Conservation (phyloP, 1,284 basidiomycete species). For the Anthracocystis walkeri region DNA sequence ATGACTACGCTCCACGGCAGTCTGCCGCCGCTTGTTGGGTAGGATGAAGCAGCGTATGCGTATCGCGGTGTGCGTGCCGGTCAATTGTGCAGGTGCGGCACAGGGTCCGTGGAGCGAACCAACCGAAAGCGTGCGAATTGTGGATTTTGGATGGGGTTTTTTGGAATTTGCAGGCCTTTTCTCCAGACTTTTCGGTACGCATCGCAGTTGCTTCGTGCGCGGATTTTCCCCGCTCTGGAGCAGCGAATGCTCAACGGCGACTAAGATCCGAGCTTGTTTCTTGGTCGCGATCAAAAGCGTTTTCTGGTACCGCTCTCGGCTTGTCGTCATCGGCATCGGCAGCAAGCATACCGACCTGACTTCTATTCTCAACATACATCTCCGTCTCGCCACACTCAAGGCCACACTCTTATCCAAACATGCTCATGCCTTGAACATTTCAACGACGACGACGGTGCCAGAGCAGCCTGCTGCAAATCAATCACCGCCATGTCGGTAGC, state of each 20-base stretch:
- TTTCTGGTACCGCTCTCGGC: not conserved
- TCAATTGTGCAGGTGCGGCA: not conserved
- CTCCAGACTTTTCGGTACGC: slow-evolving; percentile 17
- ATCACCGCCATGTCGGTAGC: slow-evolving; percentile 21
- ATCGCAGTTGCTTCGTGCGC: not conserved
- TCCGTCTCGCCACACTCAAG: not conserved
- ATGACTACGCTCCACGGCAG: no score
- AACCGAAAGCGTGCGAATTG: no score
- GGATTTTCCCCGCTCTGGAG: slow-evolving; percentile 7
- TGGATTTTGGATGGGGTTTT: no score
- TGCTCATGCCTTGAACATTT: not conserved
- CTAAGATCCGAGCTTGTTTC: not conserved
- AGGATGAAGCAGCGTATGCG: not conserved
- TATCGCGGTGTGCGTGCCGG: not conserved
- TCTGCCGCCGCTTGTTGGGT: no score
- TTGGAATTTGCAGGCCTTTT: no score
- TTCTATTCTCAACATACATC: not conserved
- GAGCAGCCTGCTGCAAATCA: slow-evolving; percentile 1
- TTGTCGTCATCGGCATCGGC: slow-evolving; percentile 4
- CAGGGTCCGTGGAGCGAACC: not conserved
- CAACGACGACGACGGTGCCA: not conserved
- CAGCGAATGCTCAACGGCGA: not conserved
- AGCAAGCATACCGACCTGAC: not conserved
- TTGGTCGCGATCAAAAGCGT: not conserved
- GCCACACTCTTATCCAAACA: not conserved